Percentiles rank a stretch among this genome's conserved stretches.
These are phyloP conservation scores for Penicillium paneum DNA, from an alignment of 2,329 filamentous ascomycete species.

Conservation along the genomic window DNA sequence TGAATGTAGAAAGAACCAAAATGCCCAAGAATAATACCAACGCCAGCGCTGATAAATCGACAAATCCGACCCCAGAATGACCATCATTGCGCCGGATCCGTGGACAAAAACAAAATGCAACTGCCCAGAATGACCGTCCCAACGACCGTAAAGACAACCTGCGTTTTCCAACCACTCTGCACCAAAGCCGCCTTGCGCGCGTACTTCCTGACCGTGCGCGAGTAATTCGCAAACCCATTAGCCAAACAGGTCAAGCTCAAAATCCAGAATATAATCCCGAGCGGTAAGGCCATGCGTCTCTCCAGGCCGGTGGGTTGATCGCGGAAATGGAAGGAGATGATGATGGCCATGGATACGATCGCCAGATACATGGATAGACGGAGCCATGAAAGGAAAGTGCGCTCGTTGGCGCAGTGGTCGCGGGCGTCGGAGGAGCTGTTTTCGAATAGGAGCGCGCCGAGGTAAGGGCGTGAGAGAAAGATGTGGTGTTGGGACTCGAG, in stretches of 20 bases:
- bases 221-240: slow-evolving; percentile 81
- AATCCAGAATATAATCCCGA: slow-evolving; percentile 85
- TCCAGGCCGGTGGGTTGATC: slow-evolving; percentile 67
- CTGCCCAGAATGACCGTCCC: slow-evolving; percentile 45
- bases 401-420: slow-evolving; percentile 65
- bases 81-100: slow-evolving; percentile 31
- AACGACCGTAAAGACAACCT: slow-evolving; percentile 60
- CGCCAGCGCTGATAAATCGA: background rate
- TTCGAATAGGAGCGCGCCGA: slow-evolving; percentile 62
- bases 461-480: slow-evolving; percentile 54
- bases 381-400: slow-evolving; percentile 85
- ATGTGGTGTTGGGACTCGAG: slow-evolving; percentile 36
- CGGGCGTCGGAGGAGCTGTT: slow-evolving; percentile 64
- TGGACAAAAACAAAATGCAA: slow-evolving; percentile 45
- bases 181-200: slow-evolving; percentile 75
- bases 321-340: slow-evolving; percentile 89
- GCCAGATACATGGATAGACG: slow-evolving; percentile 87
- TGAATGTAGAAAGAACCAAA: background rate
- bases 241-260: slow-evolving; percentile 73
- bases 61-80: background rate
- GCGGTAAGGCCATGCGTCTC: slow-evolving; percentile 71
- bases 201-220: slow-evolving; percentile 78
- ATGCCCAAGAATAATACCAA: background rate
- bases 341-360: slow-evolving; percentile 83
- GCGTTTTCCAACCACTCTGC: slow-evolving; percentile 90